phyloP scores from a whole-genome alignment of 2,329 filamentous ascomycete species.

The Trichoderma afroharzianum region DNA sequence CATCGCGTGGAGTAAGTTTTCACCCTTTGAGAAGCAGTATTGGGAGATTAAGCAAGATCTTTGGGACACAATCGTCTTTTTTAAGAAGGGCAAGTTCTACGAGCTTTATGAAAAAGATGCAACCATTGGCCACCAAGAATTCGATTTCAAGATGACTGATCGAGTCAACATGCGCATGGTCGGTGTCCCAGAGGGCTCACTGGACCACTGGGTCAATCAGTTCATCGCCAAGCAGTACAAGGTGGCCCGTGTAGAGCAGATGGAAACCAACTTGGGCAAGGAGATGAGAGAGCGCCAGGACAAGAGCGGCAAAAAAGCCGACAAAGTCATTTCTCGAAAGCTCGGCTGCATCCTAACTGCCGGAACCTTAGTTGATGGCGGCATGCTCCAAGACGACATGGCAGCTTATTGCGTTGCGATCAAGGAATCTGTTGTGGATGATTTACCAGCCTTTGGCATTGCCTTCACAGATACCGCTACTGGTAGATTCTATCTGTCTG shows the following conservation, averaged over 20 bases:
- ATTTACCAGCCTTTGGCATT: constrained; percentile 80
- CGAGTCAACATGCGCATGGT: constrained; percentile 99
- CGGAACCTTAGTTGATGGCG: constrained; percentile 89
- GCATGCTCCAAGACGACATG: constrained; percentile 98
- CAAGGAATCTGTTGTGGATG: constrained; percentile 74
- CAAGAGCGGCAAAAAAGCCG: constrained; percentile 64
- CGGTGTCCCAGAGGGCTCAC: constrained; percentile 88
- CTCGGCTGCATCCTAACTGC: constrained; percentile 86
- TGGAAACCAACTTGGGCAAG: constrained; percentile 91
- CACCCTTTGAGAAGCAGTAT: constrained; percentile 95
- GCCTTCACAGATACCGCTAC: constrained; percentile 95
- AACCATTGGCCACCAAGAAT: constrained; percentile 91
- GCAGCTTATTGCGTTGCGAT: constrained; percentile 94
- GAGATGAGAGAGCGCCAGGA: constrained; percentile 94
- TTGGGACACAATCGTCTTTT: constrained; percentile 97
- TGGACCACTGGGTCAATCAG: constrained; percentile 97
- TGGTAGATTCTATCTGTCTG: constrained; percentile 88
- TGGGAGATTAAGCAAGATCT: constrained; percentile 99
- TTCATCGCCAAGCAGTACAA: constrained; percentile 98
- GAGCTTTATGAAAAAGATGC: constrained; percentile 98
- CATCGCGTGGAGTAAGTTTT: constrained; percentile 74
- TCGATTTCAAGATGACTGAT: constrained; percentile 96
- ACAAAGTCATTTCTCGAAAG: constrained; percentile 91
- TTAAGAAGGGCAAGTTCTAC: constrained; percentile 99
- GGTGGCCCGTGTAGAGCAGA: constrained; percentile 93